These are phyloP conservation scores for Avena insularis DNA, from an alignment of 176 grass and related monocot species.

Conservation along the genomic window DNA sequence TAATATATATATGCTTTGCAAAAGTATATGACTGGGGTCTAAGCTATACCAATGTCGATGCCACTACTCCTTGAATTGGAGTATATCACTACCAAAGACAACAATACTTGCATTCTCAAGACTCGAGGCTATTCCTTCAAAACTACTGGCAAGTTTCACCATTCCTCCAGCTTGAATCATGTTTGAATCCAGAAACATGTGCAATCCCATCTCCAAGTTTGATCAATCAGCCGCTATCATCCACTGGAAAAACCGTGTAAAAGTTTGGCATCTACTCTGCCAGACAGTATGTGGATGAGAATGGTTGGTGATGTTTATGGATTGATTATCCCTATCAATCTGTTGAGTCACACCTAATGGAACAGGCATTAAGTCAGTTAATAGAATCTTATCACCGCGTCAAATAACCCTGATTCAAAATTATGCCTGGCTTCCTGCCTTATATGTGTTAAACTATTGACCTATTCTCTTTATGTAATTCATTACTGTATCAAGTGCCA, in stretches of 20 bases:
- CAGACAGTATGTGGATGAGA: neutral
- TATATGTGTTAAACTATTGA: neutral
- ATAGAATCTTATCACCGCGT: neutral
- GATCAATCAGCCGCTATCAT: neutral
- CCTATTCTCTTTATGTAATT: neutral
- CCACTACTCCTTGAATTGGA: neutral
- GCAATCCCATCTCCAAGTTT: conserved; percentile 9
- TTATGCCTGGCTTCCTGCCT: neutral
- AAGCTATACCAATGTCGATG: neutral
- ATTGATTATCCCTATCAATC: conserved; percentile 25
- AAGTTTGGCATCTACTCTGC: conserved; percentile 16
- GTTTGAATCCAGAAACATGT: neutral
- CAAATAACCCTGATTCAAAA: neutral
- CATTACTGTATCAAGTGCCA: neutral
- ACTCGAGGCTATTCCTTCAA: conserved; percentile 6
- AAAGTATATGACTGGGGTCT: neutral
- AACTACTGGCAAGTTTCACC: conserved; percentile 8
- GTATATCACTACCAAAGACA: conserved; percentile 27
- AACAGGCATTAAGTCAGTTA: conserved; percentile 10
- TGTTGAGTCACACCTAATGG: conserved; percentile 17
- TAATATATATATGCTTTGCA: neutral
- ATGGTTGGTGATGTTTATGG: neutral
- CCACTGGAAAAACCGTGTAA: neutral
- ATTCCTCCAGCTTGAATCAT: conserved; percentile 29
- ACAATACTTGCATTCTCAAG: neutral